Base-by-base conservation (phyloP, 108 stramenopile genomes). In the Fragilaria crotonensis region DNA sequence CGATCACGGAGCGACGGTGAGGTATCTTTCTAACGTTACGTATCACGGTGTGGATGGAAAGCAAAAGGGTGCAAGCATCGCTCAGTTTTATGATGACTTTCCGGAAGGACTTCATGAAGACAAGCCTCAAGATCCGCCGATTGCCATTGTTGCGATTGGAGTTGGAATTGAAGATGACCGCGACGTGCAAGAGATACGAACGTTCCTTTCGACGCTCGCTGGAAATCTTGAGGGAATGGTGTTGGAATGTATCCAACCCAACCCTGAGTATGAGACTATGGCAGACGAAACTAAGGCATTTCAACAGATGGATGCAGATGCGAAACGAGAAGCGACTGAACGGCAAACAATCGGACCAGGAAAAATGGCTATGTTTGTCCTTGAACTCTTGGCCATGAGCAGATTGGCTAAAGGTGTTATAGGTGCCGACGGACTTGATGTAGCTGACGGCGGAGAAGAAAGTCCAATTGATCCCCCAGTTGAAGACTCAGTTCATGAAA, bases 321-420 rank as follows among this genome's bases (percentile, higher is more conserved):
- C 58, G 46, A 86, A 81, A 59, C 59, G 60, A 25, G 61, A 71
- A 68, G 71, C 55, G 11, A 47, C 59, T 0, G 7, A 21, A 3
- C 64, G 64, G 2, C 67, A 70, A 25, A 71, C 77, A 9, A 70
- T 90, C 46, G 89, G 89, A 21, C 83, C 85, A 20, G 77, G 73
- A 5, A 90, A 87, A 68, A 90, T 90, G 89, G 83, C 77, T 2
- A 72, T 67, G 30, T 82, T 82, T 64, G 66, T 66, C 17, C 20
- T 33, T 41, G 22, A 50, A 17, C 30, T 76, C 51, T n/a, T n/a
- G n/a, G n/a, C n/a, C n/a, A n/a, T n/a, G n/a, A n/a, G n/a, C n/a
- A n/a, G n/a, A n/a, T n/a, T n/a, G n/a, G 77, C 74, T 23, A 7
- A 28, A 58, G 36, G 28, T 25, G 61, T 48, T 33, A 58, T 76